Percentiles rank a stretch among this genome's conserved stretches.
phyloP scores from a whole-genome alignment of 192 early-diverging fungal genomes.

The Gamsiella multidivaricata region DNA sequence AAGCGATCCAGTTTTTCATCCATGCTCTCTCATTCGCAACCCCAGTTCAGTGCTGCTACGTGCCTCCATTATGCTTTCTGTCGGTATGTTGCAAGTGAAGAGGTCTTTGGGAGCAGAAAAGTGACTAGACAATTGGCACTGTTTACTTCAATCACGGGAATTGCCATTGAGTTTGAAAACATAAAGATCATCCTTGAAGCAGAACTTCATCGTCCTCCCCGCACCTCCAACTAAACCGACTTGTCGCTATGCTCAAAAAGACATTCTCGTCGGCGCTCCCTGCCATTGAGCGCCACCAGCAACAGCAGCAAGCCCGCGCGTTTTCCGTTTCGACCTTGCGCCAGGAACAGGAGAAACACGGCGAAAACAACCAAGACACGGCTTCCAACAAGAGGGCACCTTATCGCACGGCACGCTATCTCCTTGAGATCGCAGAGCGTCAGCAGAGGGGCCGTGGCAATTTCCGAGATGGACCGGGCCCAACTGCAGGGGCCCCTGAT shows the following conservation, averaged over 20 bases:
- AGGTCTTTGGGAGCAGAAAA: background rate
- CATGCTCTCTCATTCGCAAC: background rate
- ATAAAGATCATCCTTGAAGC: background rate
- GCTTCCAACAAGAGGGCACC: constrained; percentile 5
- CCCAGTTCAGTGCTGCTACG: background rate
- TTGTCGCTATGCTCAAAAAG: constrained; percentile 34
- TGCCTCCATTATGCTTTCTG: constrained; percentile 33
- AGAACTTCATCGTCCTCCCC: background rate
- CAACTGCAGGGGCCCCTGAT: background rate
- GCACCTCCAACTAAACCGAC: background rate
- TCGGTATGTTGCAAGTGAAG: constrained; percentile 9
- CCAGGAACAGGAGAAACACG: constrained; percentile 2
- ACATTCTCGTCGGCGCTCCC: background rate
- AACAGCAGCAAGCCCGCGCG: constrained; percentile 15
- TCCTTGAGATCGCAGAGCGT: constrained; percentile 24
- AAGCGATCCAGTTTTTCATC: background rate
- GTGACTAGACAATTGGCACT: no score
- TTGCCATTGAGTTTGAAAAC: constrained; percentile 1
- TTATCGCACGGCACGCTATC: constrained; percentile 27
- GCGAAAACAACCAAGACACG: background rate
- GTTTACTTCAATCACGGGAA: no score
- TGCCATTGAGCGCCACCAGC: background rate
- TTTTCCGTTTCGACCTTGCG: constrained; percentile 9
- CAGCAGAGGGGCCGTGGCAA: background rate
- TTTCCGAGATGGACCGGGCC: background rate